phyloP scores from a whole-genome alignment of 768 basidiomycete genomes.

The Kwoniella heveanensis region DNA sequence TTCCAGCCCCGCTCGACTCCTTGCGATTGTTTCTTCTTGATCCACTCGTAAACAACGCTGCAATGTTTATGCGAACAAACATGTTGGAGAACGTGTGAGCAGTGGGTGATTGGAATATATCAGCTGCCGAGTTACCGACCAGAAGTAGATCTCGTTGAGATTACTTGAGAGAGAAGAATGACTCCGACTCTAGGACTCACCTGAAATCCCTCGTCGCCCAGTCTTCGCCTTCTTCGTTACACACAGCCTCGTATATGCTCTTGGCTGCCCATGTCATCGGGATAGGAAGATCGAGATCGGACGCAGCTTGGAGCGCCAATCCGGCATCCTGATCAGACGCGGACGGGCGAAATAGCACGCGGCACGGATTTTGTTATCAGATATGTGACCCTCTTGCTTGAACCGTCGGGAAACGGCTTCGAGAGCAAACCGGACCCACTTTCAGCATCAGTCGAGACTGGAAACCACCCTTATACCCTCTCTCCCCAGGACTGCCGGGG shows the following conservation, averaged over 20 bases:
- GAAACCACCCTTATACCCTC: slow-evolving; percentile 43
- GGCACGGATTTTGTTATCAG: too few relatives aligned
- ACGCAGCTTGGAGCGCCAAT: slow-evolving; percentile 44
- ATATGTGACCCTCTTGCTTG: too few relatives aligned
- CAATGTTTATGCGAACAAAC: neutral
- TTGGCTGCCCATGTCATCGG: slow-evolving; percentile 50
- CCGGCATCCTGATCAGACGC: slow-evolving; percentile 53
- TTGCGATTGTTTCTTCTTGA: slow-evolving; percentile 38
- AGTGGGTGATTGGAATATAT: too few relatives aligned
- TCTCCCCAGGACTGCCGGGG: slow-evolving; percentile 30
- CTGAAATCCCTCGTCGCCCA: slow-evolving; percentile 48
- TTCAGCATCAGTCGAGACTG: slow-evolving; percentile 48
- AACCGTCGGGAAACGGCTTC: too few relatives aligned
- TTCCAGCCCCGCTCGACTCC: slow-evolving; percentile 51
- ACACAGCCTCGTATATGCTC: slow-evolving; percentile 48
- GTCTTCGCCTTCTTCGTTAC: slow-evolving; percentile 32
- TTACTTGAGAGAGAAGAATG: neutral
- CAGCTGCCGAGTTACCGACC: too few relatives aligned
- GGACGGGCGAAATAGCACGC: too few relatives aligned
- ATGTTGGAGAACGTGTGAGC: too few relatives aligned
- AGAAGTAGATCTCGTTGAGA: neutral
- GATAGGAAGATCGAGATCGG: slow-evolving; percentile 39
- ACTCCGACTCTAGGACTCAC: slow-evolving; percentile 10
- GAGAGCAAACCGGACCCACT: too few relatives aligned
- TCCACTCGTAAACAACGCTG: slow-evolving; percentile 49